These are phyloP conservation scores for Eucalyptus pauciflora DNA, from an alignment of 345 rosid genomes.

Conservation along the genomic window DNA sequence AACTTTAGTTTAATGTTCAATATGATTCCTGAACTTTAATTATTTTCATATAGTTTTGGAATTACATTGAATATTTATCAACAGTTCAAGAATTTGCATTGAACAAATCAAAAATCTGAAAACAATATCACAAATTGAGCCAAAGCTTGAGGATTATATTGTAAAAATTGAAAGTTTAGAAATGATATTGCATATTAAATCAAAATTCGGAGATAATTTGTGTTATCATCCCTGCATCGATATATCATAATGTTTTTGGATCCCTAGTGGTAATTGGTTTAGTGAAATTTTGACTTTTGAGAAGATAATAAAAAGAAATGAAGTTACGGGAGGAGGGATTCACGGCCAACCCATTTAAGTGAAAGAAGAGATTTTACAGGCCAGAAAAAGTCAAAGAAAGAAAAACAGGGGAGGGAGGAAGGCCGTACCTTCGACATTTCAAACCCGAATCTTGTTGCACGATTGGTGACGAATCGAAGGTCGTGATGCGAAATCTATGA, in stretches of 20 bases:
- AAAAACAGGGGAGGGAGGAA: not conserved
- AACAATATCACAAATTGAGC: too few relatives aligned
- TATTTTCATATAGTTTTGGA: too few relatives aligned
- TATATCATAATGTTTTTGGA: not conserved
- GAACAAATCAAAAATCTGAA: too few relatives aligned
- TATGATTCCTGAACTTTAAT: too few relatives aligned
- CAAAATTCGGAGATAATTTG: not conserved
- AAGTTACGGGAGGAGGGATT: not conserved
- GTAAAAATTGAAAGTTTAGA: rapidly evolving
- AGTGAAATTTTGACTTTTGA: not conserved
- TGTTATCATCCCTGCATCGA: not conserved
- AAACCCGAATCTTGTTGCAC: not conserved
- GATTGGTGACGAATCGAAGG: not conserved
- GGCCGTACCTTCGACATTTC: not conserved
- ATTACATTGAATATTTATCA: not conserved
- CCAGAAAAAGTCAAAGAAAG: not conserved
- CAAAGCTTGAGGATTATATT: too few relatives aligned
- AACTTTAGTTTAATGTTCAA: not conserved
- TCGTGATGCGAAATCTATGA: not conserved
- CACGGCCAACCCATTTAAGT: not conserved
- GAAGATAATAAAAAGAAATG: not conserved
- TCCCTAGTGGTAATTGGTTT: not conserved
- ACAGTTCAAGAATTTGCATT: too few relatives aligned
- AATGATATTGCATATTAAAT: too few relatives aligned
- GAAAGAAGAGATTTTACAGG: not conserved